phyloP scores from a whole-genome alignment of 805 yeast genomes.

The Hanseniaspora taiwanica region DNA sequence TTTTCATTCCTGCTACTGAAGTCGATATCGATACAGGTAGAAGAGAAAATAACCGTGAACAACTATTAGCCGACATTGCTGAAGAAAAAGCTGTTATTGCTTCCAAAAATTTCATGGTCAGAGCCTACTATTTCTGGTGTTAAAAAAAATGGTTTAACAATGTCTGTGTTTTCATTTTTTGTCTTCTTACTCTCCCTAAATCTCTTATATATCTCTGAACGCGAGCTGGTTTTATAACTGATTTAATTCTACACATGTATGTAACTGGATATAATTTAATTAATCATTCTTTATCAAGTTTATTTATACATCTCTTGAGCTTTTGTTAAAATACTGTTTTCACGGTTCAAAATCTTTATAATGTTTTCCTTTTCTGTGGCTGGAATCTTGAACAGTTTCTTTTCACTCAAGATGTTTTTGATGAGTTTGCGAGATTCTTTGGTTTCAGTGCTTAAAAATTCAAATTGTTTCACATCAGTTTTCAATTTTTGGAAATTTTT shows the following conservation, averaged over 20 bases:
- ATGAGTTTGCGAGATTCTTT: conserved; percentile 3
- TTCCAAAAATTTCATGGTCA: conserved; percentile 30
- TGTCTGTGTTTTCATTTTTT: no score
- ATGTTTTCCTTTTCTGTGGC: conserved; percentile 2
- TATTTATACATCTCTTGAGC: conserved; percentile 2
- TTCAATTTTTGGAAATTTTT: conserved; percentile 1
- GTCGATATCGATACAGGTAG: conserved; percentile 50
- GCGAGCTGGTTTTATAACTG: no score
- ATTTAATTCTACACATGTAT: no score
- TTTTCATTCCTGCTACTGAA: conserved; percentile 30
- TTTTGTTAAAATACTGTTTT: conserved; percentile 3
- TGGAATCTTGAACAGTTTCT: conserved; percentile 3
- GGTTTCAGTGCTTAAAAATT: conserved; percentile 3
- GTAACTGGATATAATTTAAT: no score
- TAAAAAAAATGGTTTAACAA: no score
- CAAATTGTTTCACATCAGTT: not conserved
- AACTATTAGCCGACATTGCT: conserved; percentile 34
- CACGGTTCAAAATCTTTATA: conserved; percentile 2
- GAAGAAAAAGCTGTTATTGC: conserved; percentile 29
- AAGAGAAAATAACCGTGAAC: conserved; percentile 38
- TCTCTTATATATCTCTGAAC: no score
- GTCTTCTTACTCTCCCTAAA: no score
- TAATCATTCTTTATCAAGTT: no score
- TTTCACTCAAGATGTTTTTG: conserved; percentile 1
- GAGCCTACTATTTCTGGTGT: conserved; percentile 33